Conservation (phyloP, 768 basidiomycete genomes). For the Kwoniella sp. region DNA sequence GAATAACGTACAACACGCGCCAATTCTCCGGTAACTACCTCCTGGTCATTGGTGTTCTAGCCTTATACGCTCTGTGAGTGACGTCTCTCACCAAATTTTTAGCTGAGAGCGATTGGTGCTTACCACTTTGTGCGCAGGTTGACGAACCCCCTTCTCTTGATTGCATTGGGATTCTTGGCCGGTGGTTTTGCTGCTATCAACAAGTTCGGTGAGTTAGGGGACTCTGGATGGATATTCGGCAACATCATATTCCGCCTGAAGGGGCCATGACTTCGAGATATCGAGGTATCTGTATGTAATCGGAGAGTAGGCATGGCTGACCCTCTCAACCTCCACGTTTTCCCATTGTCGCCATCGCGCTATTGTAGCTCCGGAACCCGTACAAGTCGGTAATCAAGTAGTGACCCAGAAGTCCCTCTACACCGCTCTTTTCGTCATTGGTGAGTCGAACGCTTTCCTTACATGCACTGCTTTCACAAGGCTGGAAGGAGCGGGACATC, state of each 20-base stretch:
- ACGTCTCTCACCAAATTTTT: background rate
- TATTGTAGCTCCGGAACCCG: slow-evolving; percentile 72
- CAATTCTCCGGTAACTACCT: slow-evolving; percentile 77
- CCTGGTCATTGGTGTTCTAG: slow-evolving; percentile 82
- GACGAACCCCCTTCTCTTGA: slow-evolving; percentile 74
- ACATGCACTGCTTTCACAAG: too few species aligned
- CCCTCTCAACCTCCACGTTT: slow-evolving; percentile 7
- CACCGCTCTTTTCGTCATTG: slow-evolving; percentile 79
- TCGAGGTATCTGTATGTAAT: background rate
- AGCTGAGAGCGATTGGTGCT: slow-evolving; percentile 57
- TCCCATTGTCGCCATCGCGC: background rate
- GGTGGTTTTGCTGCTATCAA: slow-evolving; percentile 91
- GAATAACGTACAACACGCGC: slow-evolving; percentile 87
- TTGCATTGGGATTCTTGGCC: slow-evolving; percentile 81
- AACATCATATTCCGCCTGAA: slow-evolving; percentile 3
- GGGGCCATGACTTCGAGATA: background rate
- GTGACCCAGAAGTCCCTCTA: slow-evolving; percentile 89
- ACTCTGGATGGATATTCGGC: background rate
- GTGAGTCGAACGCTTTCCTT: slow-evolving; percentile 31
- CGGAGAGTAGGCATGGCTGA: background rate
- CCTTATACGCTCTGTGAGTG: slow-evolving; percentile 78
- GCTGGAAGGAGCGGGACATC: too few species aligned
- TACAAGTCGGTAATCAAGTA: slow-evolving; percentile 76
- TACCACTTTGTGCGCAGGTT: slow-evolving; percentile 60
- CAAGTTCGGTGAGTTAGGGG: slow-evolving; percentile 79